Evolutionary conservation across 1,284 basidiomycete species (phyloP).

Genomic region (Bondarzewia mesenterica): DNA sequence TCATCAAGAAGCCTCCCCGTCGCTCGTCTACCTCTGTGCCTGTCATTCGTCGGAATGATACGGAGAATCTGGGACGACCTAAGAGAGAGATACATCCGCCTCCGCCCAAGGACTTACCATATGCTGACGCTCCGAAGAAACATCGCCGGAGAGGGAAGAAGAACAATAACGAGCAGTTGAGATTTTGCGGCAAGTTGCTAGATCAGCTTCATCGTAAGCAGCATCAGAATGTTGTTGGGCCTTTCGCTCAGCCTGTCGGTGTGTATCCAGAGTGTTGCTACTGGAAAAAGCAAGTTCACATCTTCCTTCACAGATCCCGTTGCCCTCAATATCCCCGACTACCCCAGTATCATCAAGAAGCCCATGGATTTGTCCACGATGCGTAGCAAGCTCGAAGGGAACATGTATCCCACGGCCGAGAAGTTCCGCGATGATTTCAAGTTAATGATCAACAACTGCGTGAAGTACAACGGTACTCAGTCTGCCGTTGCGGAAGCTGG

Average conservation of each 20-base stretch:
- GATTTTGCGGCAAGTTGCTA: constrained; percentile 74
- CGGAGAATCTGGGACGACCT: constrained; percentile 60
- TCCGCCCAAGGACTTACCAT: constrained; percentile 85
- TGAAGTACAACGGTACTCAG: constrained; percentile 84
- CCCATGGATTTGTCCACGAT: constrained; percentile 95
- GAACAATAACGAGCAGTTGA: constrained; percentile 80
- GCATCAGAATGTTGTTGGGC: constrained; percentile 65
- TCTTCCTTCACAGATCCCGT: constrained; percentile 47
- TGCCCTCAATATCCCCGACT: constrained; percentile 78
- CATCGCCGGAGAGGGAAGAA: constrained; percentile 51
- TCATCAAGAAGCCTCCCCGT: constrained; percentile 44
- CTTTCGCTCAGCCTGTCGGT: constrained; percentile 94
- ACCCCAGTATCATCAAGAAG: constrained; percentile 84
- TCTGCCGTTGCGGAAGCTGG: constrained; percentile 84
- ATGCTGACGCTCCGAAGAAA: constrained; percentile 71
- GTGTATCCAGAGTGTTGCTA: constrained; percentile 25
- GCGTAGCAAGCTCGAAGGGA: constrained; percentile 71
- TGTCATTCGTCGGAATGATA: constrained; percentile 67
- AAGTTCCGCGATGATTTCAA: constrained; percentile 90
- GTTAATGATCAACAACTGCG: constrained; percentile 91
- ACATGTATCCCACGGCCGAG: constrained; percentile 67
- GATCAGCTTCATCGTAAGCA: constrained; percentile 77
- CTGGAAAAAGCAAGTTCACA: not conserved
- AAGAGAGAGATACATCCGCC: constrained; percentile 97
- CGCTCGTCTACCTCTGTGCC: constrained; percentile 73